Conservation (phyloP, 352 stramenopile species). For the Phytophthora sp. region DNA sequence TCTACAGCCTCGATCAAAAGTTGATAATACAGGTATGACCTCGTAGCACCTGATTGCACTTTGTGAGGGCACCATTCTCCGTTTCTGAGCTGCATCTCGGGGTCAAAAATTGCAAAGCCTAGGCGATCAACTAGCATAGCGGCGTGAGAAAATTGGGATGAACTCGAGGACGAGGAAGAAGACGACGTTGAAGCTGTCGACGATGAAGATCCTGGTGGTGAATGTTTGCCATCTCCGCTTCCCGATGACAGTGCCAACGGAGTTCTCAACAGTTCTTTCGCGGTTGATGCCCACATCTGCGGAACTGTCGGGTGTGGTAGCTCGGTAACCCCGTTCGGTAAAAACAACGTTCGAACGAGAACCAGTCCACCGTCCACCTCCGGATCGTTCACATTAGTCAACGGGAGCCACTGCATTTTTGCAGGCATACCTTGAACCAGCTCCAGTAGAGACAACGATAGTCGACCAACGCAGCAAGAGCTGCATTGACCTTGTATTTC, state of each 20-base stretch:
- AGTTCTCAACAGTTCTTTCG: conserved; percentile 45
- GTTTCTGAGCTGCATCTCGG: conserved; percentile 30
- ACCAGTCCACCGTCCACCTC: conserved; percentile 23
- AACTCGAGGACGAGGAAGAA: conserved; percentile 18
- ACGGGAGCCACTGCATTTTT: conserved; percentile 65
- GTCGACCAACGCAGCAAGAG: conserved; percentile 33
- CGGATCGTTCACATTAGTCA: conserved; percentile 12
- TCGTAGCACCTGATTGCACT: conserved; percentile 2
- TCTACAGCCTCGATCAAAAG: conserved; percentile 48
- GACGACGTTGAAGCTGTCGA: conserved; percentile 29
- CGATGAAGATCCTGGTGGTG: conserved; percentile 11
- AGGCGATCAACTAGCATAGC: conserved; percentile 45
- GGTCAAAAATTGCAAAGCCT: conserved; percentile 59
- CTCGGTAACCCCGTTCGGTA: conserved; percentile 55
- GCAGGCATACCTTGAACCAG: conserved; percentile 65
- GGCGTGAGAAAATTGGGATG: conserved; percentile 8
- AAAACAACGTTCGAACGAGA: conserved; percentile 64
- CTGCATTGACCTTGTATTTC: conserved; percentile 39
- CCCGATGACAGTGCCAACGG: background rate
- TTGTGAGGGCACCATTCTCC: conserved; percentile 22
- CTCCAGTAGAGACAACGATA: conserved; percentile 46
- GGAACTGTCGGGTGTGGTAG: conserved; percentile 47
- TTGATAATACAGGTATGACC: conserved; percentile 57
- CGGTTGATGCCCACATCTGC: conserved; percentile 40
- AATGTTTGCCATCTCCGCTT: background rate